Evolutionary conservation across 805 yeast species (phyloP), one percentile per base, ranked within the genome.

Genomic region (Wickerhamiella hasegawae): DNA sequence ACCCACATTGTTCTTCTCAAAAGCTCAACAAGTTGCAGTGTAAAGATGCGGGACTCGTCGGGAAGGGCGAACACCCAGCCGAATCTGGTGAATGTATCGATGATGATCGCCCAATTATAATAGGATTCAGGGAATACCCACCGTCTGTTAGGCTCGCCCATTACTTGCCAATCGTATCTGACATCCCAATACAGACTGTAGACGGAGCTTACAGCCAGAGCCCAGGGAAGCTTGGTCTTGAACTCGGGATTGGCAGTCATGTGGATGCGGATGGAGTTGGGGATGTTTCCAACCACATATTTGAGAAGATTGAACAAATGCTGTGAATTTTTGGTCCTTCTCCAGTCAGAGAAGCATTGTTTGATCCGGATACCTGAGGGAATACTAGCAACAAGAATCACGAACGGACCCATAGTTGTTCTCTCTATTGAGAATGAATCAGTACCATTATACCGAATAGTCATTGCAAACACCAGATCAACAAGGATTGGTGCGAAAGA

Each of bases 161-260:
- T 68, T 66, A 83, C 62, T 30, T 73, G 72, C 98, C 98, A 90
- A 59, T 90, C 99, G 66, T 72, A 71, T 34, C 68, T 67, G 10
- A 87, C 55, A 54, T 90, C 99, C 99, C 99, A 90, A 37, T 71
- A 59, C 40, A 82, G 79, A 12, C 93, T 69, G 53, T 79, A 90
- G 0, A 71, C 47, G 0, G 97, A 78, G 51, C 80, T 83, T 28
- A 79, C 47, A 1, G 75, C 48, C 40, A 66, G 72, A 46, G 59
- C 59, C 45, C 59, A 39, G 12, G 53, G 46, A 53, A 60, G 57
- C 19, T 44, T 35, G 22, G 36, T 32, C 9, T 35, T 26, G 11
- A 39, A 22, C 11, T 31, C 19, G 14, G 39, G 27, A 31, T 27
- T 18, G n/a, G 37, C 29, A 31, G 31, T 21, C 37, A 36, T 40